phyloP scores from a whole-genome alignment of 345 rosid genomes.

The Arabidopsis thaliana region TAIR10.1 NC_003075.7:10027501-10028000 shows the following conservation, averaged over 20 bases:
- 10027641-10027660: slow-evolving; percentile 19
- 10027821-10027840: neutral
- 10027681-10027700: slow-evolving; percentile 56
- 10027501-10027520: too few relatives aligned
- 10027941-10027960: slow-evolving; percentile 71
- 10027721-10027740: slow-evolving; percentile 89
- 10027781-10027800: slow-evolving; percentile 58
- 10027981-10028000: neutral
- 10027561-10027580: slow-evolving; percentile 37
- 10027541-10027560: slow-evolving; percentile 3
- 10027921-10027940: slow-evolving; percentile 93
- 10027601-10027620: neutral
- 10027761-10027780: slow-evolving; percentile 96
- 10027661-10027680: slow-evolving; percentile 52
- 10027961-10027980: slow-evolving; percentile 37
- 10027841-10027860: slow-evolving; percentile 2
- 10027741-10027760: slow-evolving; percentile 96
- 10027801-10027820: neutral
- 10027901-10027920: slow-evolving; percentile 83
- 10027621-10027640: slow-evolving; percentile 7
- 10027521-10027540: neutral
- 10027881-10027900: slow-evolving; percentile 90
- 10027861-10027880: neutral
- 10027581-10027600: neutral
- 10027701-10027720: slow-evolving; percentile 87